These are phyloP conservation scores for Russula sp. DNA, from an alignment of 768 basidiomycete species.

Conservation along the genomic window DNA sequence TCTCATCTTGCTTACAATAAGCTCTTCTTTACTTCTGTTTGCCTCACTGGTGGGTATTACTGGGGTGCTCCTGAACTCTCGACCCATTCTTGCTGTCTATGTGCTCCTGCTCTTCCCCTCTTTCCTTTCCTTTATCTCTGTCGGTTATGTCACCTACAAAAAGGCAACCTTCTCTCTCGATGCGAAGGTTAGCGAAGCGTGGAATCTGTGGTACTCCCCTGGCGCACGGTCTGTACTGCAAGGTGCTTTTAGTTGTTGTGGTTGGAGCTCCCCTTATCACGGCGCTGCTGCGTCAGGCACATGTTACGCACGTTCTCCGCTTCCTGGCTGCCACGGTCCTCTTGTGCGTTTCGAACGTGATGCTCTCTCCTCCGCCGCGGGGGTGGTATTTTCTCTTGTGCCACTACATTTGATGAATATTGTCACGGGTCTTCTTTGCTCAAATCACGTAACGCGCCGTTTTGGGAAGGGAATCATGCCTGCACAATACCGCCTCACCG, in stretches of 20 bases:
- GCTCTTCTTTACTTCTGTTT: slow-evolving; percentile 49
- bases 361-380: slow-evolving; percentile 42
- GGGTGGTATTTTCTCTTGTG: slow-evolving; percentile 46
- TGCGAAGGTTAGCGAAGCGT: slow-evolving; percentile 57
- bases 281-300: slow-evolving; percentile 47
- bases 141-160: slow-evolving; percentile 62
- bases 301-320: slow-evolving; percentile 53
- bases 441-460: slow-evolving; percentile 54
- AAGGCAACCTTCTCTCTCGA: slow-evolving; percentile 53
- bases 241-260: slow-evolving; percentile 57
- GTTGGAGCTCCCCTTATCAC: slow-evolving; percentile 54
- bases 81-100: slow-evolving; percentile 61
- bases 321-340: slow-evolving; percentile 62
- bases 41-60: slow-evolving; percentile 53
- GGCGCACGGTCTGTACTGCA: slow-evolving; percentile 51
- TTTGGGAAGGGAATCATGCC: slow-evolving; percentile 65
- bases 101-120: slow-evolving; percentile 61
- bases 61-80: slow-evolving; percentile 58
- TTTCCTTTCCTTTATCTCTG: slow-evolving; percentile 45
- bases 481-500: slow-evolving; percentile 46
- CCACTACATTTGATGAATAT: slow-evolving; percentile 57
- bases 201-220: slow-evolving; percentile 56
- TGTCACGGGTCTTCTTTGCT: slow-evolving; percentile 50
- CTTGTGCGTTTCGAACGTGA: slow-evolving; percentile 47
- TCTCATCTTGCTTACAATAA: slow-evolving; percentile 48